Conservation (phyloP, 2,329 filamentous ascomycete species). For the Cryphonectria radicalis region DNA sequence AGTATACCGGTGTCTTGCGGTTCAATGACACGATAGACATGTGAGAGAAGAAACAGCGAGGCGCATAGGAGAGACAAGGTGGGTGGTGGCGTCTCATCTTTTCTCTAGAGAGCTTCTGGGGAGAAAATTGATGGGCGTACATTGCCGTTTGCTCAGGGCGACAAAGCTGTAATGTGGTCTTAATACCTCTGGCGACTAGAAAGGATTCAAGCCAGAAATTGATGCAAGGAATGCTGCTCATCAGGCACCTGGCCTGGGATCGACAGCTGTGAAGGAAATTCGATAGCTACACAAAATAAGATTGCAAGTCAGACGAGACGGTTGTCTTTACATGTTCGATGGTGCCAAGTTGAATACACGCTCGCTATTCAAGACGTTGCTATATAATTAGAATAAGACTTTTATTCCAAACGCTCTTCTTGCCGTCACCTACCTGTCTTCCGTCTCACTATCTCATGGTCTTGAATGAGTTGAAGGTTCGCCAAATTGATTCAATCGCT, state of each 20-base stretch:
- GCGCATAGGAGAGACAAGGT: neutral
- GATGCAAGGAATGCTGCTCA: neutral
- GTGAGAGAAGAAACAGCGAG: constrained; percentile 38
- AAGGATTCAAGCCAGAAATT: neutral
- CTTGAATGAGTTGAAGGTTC: too few species aligned
- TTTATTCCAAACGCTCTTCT: neutral
- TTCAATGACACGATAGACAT: constrained; percentile 92
- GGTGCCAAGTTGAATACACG: neutral
- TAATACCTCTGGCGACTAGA: neutral
- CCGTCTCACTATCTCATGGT: neutral
- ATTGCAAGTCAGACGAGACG: neutral
- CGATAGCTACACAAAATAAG: neutral
- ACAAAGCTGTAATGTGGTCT: neutral
- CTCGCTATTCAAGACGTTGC: too few species aligned
- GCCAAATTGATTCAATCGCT: neutral
- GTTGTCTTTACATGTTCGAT: neutral
- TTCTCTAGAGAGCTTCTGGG: neutral
- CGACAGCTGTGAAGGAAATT: neutral
- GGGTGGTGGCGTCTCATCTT: neutral
- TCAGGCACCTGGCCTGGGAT: neutral
- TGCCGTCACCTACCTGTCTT: neutral
- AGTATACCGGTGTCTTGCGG: constrained; percentile 81
- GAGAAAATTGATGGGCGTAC: neutral
- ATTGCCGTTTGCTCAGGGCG: neutral
- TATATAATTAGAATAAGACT: neutral